A percentile compares a stretch with the other conserved stretches of the same genome.
phyloP scores from a whole-genome alignment of 495 filamentous ascomycete genomes.

The Penicillium soppii region DNA sequence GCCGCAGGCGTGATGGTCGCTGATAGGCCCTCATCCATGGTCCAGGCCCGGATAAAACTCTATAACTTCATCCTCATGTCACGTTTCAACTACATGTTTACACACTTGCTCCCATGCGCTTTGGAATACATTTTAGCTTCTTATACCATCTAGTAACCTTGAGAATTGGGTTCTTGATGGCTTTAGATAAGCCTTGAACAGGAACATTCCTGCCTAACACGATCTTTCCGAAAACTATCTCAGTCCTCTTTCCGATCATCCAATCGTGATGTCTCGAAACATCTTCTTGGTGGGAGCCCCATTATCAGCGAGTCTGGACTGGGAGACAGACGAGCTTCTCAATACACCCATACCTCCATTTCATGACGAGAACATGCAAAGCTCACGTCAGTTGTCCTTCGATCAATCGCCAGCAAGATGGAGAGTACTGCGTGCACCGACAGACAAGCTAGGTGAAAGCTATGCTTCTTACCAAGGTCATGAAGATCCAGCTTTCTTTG shows the following conservation, averaged over 20 bases:
- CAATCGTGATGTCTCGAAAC: constrained; percentile 41
- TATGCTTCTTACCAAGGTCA: constrained; percentile 12
- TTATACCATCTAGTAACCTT: too few relatives aligned
- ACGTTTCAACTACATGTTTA: too few relatives aligned
- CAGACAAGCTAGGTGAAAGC: constrained; percentile 3
- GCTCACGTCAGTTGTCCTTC: constrained; percentile 3
- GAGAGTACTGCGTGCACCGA: constrained; percentile 33
- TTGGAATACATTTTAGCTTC: too few relatives aligned
- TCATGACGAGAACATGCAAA: constrained; percentile 15
- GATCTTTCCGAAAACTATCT: background rate
- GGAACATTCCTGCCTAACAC: background rate
- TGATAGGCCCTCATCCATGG: too few relatives aligned
- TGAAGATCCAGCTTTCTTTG: constrained; percentile 50
- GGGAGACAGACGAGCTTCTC: constrained; percentile 54
- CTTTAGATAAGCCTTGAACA: too few relatives aligned
- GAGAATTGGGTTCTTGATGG: background rate
- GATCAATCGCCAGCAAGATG: constrained; percentile 34
- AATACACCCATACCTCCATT: constrained; percentile 49
- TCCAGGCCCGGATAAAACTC: too few relatives aligned
- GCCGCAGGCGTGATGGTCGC: too few relatives aligned
- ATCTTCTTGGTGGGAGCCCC: constrained; percentile 67
- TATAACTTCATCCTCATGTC: too few relatives aligned
- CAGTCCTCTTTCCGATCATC: background rate
- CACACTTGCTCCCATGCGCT: too few relatives aligned
- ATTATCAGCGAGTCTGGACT: constrained; percentile 49